Evolutionary conservation across 176 grass and related monocot genomes (phyloP).

Genomic region (Triticum dicoccoides): DNA sequence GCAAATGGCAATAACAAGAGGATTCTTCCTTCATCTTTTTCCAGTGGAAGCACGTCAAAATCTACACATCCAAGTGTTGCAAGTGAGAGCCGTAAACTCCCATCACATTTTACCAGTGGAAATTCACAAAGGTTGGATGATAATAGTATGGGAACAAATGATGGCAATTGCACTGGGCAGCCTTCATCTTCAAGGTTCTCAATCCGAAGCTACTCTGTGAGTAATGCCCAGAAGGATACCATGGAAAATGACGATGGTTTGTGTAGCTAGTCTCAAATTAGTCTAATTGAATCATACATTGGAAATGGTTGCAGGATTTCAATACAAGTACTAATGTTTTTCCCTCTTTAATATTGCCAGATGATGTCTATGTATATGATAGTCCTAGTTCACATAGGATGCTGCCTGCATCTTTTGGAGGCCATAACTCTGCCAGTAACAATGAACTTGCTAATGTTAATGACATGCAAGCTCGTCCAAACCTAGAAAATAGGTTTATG

Average conservation of each 20-base stretch:
- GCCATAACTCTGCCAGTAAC: constrained; percentile 32
- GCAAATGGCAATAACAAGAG: constrained; percentile 35
- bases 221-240: constrained; percentile 1
- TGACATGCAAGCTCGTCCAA: constrained; percentile 52
- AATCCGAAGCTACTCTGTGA: constrained; percentile 13
- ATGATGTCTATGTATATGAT: constrained; percentile 60
- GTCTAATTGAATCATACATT: background rate
- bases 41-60: constrained; percentile 30
- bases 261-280: constrained; percentile 14
- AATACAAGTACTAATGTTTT: background rate
- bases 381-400: constrained; percentile 48
- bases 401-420: constrained; percentile 51
- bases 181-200: constrained; percentile 38
- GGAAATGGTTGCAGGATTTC: background rate
- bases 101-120: constrained; percentile 18
- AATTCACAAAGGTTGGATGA: constrained; percentile 28
- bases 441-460: constrained; percentile 24
- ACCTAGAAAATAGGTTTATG: constrained; percentile 52
- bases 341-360: constrained; percentile 37
- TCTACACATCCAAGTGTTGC: constrained; percentile 26
- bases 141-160: constrained; percentile 23
- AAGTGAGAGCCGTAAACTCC: constrained; percentile 23
- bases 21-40: constrained; percentile 36
- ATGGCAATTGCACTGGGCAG: constrained; percentile 22
- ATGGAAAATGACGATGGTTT: constrained; percentile 31